Evolutionary conservation across 257 asterid species (phyloP), one percentile per base, ranked within the genome.

Genomic region (Salvia hispanica): DNA sequence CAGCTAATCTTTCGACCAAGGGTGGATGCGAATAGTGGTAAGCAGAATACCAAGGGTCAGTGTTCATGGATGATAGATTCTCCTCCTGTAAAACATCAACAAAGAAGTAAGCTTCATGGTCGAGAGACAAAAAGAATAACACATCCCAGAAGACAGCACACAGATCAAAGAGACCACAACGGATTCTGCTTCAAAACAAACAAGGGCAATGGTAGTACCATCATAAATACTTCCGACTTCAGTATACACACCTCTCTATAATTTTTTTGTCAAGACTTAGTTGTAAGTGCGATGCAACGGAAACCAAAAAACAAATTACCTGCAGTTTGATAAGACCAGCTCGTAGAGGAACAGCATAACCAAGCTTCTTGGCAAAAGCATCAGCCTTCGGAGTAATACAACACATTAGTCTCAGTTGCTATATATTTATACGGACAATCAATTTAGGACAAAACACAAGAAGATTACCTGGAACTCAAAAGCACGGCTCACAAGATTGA

Each of bases 1-100:
- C 96, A 43, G 95, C 87, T 80, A 93, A 74, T 71, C 99, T 85
- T 67, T 93, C 99, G 12, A 93, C 97, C 21, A 93, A 82, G 9
- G 96, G 99, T 72, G 99, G 99, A 75, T 93, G 99, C 15, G 99
- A 93, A 65, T 88, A 86, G 78, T 93, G 97, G 79, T 93, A 93
- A 25, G 99, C 99, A 3, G 99, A 93, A 74, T 90, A 90, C 97
- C 96, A 90, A 48, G 91, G 95, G 78, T 93, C 99, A 0, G 95
- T 85, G 73, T 88, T 93, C 99, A 93, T 90, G 31, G 96, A 81
- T 1, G 97, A 90, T 59, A 86, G 84, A 65, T 93, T 93, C 80
- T 93, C 99, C 72, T 93, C 97, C 99, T 93, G 86, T 53, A 33
- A 65, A 78, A 60, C 31, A 60, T 64, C 39, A 66, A 62, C n/a